Evolutionary conservation across 192 early-diverging fungal species (phyloP).

Genomic region (Anaeromyces robustus): DNA sequence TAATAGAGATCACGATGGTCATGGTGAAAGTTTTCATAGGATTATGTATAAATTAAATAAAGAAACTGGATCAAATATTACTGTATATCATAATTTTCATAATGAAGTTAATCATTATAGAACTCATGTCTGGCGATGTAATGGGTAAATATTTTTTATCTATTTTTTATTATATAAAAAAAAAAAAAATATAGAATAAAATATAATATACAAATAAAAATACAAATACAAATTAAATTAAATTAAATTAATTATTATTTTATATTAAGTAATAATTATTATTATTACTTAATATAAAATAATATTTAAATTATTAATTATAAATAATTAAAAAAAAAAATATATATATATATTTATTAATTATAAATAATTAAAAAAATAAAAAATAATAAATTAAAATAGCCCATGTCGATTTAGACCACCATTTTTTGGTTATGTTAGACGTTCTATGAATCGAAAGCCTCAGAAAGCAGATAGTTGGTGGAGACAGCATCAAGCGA

Average conservation of each 20-base stretch:
- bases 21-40: conserved; percentile 38
- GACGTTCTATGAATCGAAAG: conserved; percentile 45
- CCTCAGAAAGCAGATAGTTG: conserved; percentile 53
- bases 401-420: conserved; percentile 28
- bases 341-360: too few relatives aligned
- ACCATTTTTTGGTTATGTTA: conserved; percentile 41
- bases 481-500: conserved; percentile 35
- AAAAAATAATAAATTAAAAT: background rate
- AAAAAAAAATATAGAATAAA: too few relatives aligned
- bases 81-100: conserved; percentile 51
- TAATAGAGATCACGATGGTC: conserved; percentile 35
- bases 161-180: too few relatives aligned
- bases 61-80: conserved; percentile 27
- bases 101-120: conserved; percentile 48
- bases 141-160: conserved; percentile 5
- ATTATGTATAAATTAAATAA: conserved; percentile 35
- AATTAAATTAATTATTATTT: too few relatives aligned
- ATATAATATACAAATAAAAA: too few relatives aligned
- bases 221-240: too few relatives aligned
- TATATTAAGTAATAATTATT: too few relatives aligned
- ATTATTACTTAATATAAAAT: too few relatives aligned
- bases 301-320: too few relatives aligned
- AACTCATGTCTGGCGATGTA: conserved; percentile 52
- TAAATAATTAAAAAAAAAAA: too few relatives aligned
- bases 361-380: too few relatives aligned